Evolutionary conservation across 345 rosid genomes (phyloP), one percentile per base, ranked within the genome.

Genomic region (Populus tremula): DNA sequence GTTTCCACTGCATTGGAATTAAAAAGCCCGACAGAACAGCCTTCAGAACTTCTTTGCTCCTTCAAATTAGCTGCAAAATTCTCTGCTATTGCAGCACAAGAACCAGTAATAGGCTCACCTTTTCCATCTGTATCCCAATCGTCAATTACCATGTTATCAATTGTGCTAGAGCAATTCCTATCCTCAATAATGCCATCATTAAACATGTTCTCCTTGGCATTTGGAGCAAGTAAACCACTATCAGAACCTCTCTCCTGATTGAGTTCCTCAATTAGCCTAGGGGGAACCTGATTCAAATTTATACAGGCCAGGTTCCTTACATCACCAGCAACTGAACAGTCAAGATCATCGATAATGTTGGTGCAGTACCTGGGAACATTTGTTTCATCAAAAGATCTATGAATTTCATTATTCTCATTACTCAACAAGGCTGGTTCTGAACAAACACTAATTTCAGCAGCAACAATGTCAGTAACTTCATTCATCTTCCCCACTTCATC

Each of bases 201-300:
- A 38, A 53, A n/a, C 65, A 25, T 33, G 25, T 67, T 73, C 47
- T 23, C 54, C 33, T 53, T 41, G 16, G 25, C 68, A 18, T 35
- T 63, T 47, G 47, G 23, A 20, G 25, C 38, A 71, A 33, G 63
- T 54, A 83, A 78, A 50, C 73, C 41, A 73, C 63, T 59, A 35
- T 36, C 63, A 70, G 49, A 70, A 72, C 39, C 76, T 50, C 70
- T 77, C 75, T 73, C 77, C 31, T 54, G 78, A 53, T 77, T 68
- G 54, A 36, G 70, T 61, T 71, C 81, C 75, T 76, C 83, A 66
- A 63, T 56, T 62, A 78, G 76, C 59, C 72, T 62, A 41, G 47
- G 13, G 69, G 50, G 11, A 61, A 35, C 63, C 61, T 56, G 74
- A 69, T 84, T 63, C 20, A 5, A 39, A 76, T 69, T 63, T 56